These are phyloP conservation scores for Apiospora saccharicola DNA, from an alignment of 2,329 filamentous ascomycete genomes.

Conservation along the genomic window DNA sequence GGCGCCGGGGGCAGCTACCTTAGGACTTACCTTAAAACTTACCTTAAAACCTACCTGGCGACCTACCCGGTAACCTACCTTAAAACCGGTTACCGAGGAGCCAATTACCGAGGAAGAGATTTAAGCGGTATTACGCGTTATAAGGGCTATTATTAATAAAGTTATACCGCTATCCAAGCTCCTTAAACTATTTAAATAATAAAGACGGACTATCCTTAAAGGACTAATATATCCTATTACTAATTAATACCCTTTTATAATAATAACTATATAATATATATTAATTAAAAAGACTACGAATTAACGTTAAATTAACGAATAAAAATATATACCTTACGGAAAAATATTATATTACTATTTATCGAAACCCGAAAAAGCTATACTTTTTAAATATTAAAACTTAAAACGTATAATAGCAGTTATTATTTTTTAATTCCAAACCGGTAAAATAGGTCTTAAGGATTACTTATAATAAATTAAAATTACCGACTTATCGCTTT, in stretches of 20 bases:
- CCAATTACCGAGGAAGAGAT: too few species aligned
- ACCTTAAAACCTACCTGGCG: too few species aligned
- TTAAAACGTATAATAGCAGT: not conserved
- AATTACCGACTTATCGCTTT: not conserved
- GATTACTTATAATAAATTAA: not conserved
- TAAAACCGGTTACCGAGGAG: too few species aligned
- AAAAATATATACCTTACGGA: not conserved
- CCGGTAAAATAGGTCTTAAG: not conserved
- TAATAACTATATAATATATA: not conserved
- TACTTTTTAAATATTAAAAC: not conserved
- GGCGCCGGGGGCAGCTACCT: too few species aligned
- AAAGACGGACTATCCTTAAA: not conserved
- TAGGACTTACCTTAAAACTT: too few species aligned
- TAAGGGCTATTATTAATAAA: too few species aligned
- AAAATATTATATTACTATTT: not conserved
- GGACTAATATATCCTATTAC: not conserved
- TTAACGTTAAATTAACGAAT: not conserved
- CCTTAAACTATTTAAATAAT: too few species aligned
- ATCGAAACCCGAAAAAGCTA: not conserved
- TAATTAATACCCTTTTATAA: not conserved
- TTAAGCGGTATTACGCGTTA: too few species aligned
- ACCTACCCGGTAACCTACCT: fast-evolving
- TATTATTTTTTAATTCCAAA: not conserved
- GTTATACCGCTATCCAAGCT: too few species aligned
- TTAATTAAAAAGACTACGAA: not conserved